Base-by-base conservation (phyloP, 306 rosid species). In the Inga laurina region DNA sequence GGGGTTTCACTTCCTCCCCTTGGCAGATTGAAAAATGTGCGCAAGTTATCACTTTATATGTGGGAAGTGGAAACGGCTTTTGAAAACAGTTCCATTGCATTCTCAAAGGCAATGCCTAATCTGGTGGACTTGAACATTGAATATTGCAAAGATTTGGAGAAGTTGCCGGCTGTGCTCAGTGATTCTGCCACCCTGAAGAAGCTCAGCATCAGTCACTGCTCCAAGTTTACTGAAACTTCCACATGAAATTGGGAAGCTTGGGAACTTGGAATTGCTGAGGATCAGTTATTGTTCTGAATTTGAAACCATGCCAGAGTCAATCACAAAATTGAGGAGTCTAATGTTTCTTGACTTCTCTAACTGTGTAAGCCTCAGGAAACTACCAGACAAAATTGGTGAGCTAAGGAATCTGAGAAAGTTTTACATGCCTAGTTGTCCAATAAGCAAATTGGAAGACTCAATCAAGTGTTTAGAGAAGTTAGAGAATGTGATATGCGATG, bases 11-110 rank as follows among this genome's bases (percentile, higher is more conserved):
- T 84, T 80, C 79, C 84, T 74, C 49, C 68, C 71, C 61, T 84
- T 14, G 12, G 18, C 13, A 37, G 57, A 59, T 74, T 86, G 67
- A 44, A 46, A 68, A 74, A 82, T 49, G 64, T 88, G 44, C 32
- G 43, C 61, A 88, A 90, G 66, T 30, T 86, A 22, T 90, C 93
- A 13, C 74, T 88, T 19, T 88, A 57, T 30, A 84, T 76, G 88
- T 90, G 93, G 32, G 80, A 72, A 9, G 71, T 82, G 10, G 66
- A 78, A 43, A 35, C 54, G 37, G 88, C 88, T 48, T 90, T 90
- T 81, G 72, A 27, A 12, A 61, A 49, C 2, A 35, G 27, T 37
- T 37, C 73, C 22, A 8, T 37, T 13, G 24, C 37, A 68, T 30
- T 68, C 24, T 68, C 73, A 35, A 37, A 35, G 10, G 73, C 46